These are phyloP conservation scores for Yarrowia sp. DNA, from an alignment of 805 yeast genomes.

Conservation along the genomic window DNA sequence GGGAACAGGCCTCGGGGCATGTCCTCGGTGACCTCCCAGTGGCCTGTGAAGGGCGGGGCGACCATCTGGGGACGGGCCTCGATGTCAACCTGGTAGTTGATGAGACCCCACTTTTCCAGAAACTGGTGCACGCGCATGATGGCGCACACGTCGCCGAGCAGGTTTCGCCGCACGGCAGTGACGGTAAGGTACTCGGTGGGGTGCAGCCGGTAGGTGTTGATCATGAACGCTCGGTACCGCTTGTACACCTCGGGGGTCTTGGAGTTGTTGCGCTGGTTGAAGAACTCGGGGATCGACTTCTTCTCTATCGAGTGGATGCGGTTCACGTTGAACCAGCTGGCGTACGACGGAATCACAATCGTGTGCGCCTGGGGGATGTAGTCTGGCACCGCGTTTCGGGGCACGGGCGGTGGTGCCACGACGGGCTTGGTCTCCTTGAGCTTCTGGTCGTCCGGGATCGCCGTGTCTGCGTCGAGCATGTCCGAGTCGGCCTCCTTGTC, in stretches of 20 bases:
- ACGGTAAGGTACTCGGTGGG: constrained; percentile 87
- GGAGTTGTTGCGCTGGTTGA: constrained; percentile 56
- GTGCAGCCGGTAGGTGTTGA: constrained; percentile 80
- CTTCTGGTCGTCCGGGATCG: constrained; percentile 24
- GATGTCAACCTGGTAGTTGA: constrained; percentile 87
- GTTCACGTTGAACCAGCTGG: constrained; percentile 78
- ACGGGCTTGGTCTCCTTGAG: constrained; percentile 19
- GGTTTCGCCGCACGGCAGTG: constrained; percentile 85
- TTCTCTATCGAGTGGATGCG: constrained; percentile 74
- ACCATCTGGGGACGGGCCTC: constrained; percentile 61
- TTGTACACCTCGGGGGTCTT: constrained; percentile 81
- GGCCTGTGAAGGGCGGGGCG: constrained; percentile 74
- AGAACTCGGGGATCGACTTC: constrained; percentile 85
- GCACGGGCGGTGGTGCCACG: constrained; percentile 7
- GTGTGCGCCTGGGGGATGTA: constrained; percentile 66
- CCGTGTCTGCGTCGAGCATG: constrained; percentile 34
- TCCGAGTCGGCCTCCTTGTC: constrained; percentile 30
- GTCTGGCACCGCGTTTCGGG: constrained; percentile 2
- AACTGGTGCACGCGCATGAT: constrained; percentile 81
- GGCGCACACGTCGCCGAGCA: constrained; percentile 89
- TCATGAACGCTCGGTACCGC: constrained; percentile 83
- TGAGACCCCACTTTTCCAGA: constrained; percentile 86
- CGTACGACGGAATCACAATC: constrained; percentile 80
- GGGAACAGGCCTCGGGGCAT: constrained; percentile 93
- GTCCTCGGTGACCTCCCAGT: constrained; percentile 73